phyloP scores from a whole-genome alignment of 805 yeast species.

The Saturnispora silvae region DNA sequence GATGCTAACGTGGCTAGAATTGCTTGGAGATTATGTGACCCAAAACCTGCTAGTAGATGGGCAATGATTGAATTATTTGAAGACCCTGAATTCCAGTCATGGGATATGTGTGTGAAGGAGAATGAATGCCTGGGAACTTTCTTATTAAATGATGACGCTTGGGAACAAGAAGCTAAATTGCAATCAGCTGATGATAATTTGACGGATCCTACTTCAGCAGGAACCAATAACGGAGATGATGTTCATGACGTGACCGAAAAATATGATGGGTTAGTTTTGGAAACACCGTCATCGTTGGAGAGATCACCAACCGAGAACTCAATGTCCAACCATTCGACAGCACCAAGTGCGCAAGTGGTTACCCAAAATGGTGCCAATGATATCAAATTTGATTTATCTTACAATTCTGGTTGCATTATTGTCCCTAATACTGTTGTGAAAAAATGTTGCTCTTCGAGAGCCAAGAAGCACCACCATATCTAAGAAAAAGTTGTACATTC shows the following conservation, averaged over 20 bases:
- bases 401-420: constrained; percentile 15
- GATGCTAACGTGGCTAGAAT: constrained; percentile 55
- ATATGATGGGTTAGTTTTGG: constrained; percentile 12
- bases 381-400: constrained; percentile 13
- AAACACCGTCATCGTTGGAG: constrained; percentile 11
- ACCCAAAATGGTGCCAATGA: constrained; percentile 7
- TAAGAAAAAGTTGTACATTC: background rate
- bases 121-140: constrained; percentile 19
- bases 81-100: constrained; percentile 56
- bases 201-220: background rate
- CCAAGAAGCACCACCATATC: constrained; percentile 15
- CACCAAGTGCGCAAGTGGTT: constrained; percentile 7
- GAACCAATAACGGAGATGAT: background rate
- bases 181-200: background rate
- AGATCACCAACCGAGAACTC: constrained; percentile 13
- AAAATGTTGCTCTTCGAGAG: constrained; percentile 15
- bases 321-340: constrained; percentile 1
- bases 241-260: background rate
- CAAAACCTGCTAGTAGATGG: constrained; percentile 45
- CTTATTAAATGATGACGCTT: constrained; percentile 2
- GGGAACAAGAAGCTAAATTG: background rate
- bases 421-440: constrained; percentile 19
- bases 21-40: constrained; percentile 73
- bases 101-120: constrained; percentile 59
- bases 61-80: constrained; percentile 44